phyloP scores from a whole-genome alignment of 805 yeast species.

The Deakozyma indianensis region DNA sequence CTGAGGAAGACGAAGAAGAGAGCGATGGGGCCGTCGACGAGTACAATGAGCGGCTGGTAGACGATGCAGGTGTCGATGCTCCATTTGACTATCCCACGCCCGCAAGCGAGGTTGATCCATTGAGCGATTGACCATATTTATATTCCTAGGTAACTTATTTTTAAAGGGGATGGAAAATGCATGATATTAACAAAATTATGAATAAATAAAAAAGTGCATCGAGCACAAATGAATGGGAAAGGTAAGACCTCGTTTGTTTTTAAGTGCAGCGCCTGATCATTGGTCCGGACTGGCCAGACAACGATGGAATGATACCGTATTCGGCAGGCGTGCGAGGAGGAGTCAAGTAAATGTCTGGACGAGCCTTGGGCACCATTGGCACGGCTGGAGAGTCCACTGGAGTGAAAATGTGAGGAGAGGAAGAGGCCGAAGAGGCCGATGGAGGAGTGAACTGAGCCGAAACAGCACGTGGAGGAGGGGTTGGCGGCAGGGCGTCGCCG shows the following conservation, averaged over 20 bases:
- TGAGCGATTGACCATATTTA: too few relatives aligned
- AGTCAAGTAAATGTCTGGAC: slow-evolving; percentile 8
- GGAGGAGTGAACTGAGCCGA: slow-evolving; percentile 21
- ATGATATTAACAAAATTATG: background rate
- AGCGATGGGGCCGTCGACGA: background rate
- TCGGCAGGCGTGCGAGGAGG: slow-evolving; percentile 14
- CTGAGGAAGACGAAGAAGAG: background rate
- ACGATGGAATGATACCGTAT: background rate
- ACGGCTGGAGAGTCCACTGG: background rate
- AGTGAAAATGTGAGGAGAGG: slow-evolving; percentile 8
- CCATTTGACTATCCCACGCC: background rate
- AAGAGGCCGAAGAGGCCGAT: slow-evolving; percentile 18
- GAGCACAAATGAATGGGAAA: background rate
- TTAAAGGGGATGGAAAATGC: background rate
- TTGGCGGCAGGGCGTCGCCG: slow-evolving; percentile 4
- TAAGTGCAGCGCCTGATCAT: background rate
- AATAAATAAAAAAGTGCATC: background rate
- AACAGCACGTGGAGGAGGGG: slow-evolving; percentile 12
- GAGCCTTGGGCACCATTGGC: background rate
- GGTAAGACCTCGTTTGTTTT: too few relatives aligned
- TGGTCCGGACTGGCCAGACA: background rate
- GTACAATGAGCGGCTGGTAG: background rate
- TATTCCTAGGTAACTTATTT: too few relatives aligned
- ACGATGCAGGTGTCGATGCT: background rate
- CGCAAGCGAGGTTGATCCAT: background rate